These are phyloP conservation scores for Pseudopithomyces maydicus DNA, from an alignment of 2,329 filamentous ascomycete species.

Conservation along the genomic window DNA sequence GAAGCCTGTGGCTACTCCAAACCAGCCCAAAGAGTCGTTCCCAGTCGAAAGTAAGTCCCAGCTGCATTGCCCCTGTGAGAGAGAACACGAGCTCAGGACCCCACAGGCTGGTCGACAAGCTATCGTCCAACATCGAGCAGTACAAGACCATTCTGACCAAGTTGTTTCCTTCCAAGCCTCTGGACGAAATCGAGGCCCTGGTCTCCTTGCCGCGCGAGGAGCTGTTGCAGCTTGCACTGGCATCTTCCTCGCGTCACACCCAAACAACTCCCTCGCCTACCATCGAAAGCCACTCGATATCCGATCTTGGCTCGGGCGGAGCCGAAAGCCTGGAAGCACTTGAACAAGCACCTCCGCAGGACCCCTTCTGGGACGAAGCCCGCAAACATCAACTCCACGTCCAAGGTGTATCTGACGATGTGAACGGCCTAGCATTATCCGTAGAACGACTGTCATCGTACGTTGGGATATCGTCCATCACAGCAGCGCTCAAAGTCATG, in stretches of 20 bases:
- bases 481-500: conserved; percentile 75
- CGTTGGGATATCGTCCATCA: conserved; percentile 75
- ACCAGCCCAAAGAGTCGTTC: conserved; percentile 75
- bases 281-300: conserved; percentile 35
- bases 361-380: conserved; percentile 71
- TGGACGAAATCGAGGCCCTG: conserved; percentile 47
- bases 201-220: conserved; percentile 49
- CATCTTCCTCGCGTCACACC: conserved; percentile 43
- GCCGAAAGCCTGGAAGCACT: conserved; percentile 62
- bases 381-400: conserved; percentile 49
- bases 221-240: conserved; percentile 51
- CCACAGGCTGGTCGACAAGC: conserved; percentile 62
- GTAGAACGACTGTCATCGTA: conserved; percentile 69
- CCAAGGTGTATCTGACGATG: conserved; percentile 67
- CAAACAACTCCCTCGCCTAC: conserved; percentile 39
- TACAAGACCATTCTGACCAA: conserved; percentile 50
- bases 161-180: conserved; percentile 44
- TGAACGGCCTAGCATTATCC: conserved; percentile 68
- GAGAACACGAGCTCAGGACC: conserved; percentile 63
- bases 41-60: conserved; percentile 72
- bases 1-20: conserved; percentile 83
- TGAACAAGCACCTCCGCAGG: conserved; percentile 71
- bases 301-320: conserved; percentile 53
- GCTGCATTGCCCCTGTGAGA: conserved; percentile 42
- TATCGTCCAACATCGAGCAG: conserved; percentile 56